A percentile compares a stretch with the other conserved stretches of the same genome.
Conservation (phyloP, 441 rosid species). For the Bocquillonia castaneifolia region DNA sequence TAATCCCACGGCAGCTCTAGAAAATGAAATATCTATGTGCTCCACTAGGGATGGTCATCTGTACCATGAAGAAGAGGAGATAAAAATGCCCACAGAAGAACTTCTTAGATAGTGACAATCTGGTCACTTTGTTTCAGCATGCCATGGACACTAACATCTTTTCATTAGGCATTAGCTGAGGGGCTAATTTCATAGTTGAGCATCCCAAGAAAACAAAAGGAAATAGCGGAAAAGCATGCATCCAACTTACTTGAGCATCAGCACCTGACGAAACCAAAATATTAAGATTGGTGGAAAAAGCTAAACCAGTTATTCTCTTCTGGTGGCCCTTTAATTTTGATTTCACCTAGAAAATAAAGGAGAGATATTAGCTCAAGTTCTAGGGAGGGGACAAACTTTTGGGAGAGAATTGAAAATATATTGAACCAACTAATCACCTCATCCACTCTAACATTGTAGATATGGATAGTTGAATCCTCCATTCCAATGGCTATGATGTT, state of each 20-base stretch:
- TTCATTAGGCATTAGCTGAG: not conserved
- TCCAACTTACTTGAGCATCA: slow-evolving; percentile 77
- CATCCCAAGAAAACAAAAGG: not conserved
- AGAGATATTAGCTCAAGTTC: slow-evolving; percentile 11
- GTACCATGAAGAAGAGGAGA: not conserved
- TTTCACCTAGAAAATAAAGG: slow-evolving; percentile 53
- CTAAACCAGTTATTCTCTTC: slow-evolving; percentile 81
- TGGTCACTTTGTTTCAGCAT: not conserved
- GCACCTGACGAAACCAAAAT: slow-evolving; percentile 95
- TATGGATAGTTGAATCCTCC: slow-evolving; percentile 91
- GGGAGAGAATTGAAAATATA: slow-evolving; percentile 3
- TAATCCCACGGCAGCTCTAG: too few species aligned
- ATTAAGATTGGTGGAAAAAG: slow-evolving; percentile 71
- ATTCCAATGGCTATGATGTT: slow-evolving; percentile 91
- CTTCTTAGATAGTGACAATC: not conserved
- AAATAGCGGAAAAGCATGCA: not conserved
- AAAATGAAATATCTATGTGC: not conserved
- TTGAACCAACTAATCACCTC: slow-evolving; percentile 50
- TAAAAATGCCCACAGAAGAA: not conserved
- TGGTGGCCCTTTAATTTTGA: slow-evolving; percentile 87
- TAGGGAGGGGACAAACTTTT: not conserved
- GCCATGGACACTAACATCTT: not conserved
- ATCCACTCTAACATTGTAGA: slow-evolving; percentile 81
- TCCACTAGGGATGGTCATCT: too few species aligned
- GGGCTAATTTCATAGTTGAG: not conserved